Base-by-base conservation (phyloP, 2,329 filamentous ascomycete species). In the Exserohilum turcica region DNA sequence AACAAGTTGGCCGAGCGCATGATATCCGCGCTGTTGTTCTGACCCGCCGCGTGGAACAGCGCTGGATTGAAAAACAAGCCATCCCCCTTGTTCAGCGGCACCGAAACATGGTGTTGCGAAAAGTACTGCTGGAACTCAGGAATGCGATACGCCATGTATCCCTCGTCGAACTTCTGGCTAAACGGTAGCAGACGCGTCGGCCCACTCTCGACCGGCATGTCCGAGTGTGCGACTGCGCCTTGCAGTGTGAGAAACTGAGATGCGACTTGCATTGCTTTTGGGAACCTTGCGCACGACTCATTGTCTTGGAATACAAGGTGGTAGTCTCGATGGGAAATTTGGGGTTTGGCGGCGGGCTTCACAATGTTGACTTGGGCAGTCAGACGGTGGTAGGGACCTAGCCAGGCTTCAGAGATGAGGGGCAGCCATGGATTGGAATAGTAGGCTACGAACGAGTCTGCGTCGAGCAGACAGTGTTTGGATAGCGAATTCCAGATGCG, bases 401-500 rank as follows among this genome's bases (percentile, higher is more conserved):
- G 79, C 81, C 84, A 87, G 10, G 82, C 70, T 15, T 78, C 77
- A 42, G 78, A 80, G 19, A 86, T 78, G 6, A 80, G 65, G 0
- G 75, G 71, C 2, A 87, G 77, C 76, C 81, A 85, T 0, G 83
- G 83, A 58, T 87, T 87, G 4, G 82, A 77, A 69, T 84, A 86
- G 76, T 87, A 87, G 6, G 66, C 54, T 0, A 82, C 55, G 61
- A 87, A 87, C 0, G 80, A 82, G 0, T 64, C 37, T 0, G 84
- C 79, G 56, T 85, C 78, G 24, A 73, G 64, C 2, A 82, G 66
- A 16, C 78, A 81, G 62, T 87, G 85, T 64, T 87, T 88, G 57
- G 80, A 80, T 70, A 87, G 84, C 0, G 84, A 84, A 72, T 87
- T 87, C 84, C 84, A 88, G 73, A 87, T 86, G 8, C 85, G 79